Evolutionary conservation across 805 yeast species (phyloP).

Genomic region (Starmerella vaccinii): DNA sequence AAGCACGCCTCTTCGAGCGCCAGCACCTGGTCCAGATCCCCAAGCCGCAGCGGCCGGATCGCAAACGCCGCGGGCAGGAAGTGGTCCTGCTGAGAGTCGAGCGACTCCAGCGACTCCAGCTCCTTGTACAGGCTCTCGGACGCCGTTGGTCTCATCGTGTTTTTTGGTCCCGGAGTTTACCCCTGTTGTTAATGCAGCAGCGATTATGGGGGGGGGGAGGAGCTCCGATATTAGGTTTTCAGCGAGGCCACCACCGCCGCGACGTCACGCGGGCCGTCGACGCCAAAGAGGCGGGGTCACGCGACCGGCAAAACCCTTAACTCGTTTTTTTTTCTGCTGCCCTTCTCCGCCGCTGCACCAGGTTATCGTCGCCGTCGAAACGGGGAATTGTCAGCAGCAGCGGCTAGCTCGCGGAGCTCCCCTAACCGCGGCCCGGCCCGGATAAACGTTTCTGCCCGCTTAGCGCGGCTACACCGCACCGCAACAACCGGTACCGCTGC

Average conservation of each 20-base stretch:
- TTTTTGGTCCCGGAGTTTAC: background rate
- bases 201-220: too few relatives aligned
- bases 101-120: conserved; percentile 1
- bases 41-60: conserved; percentile 67
- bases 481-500: too few relatives aligned
- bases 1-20: conserved; percentile 61
- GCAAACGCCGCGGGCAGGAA: conserved; percentile 47
- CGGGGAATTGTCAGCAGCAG: background rate
- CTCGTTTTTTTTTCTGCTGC: background rate
- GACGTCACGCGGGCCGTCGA: conserved; percentile 1
- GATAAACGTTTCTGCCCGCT: too few relatives aligned
- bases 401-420: background rate
- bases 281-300: conserved; percentile 2
- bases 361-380: background rate
- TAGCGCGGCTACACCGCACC: too few relatives aligned
- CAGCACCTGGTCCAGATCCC: conserved; percentile 54
- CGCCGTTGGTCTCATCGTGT: conserved; percentile 26
- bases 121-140: conserved; percentile 25
- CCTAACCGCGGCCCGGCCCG: background rate
- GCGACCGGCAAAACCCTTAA: background rate
- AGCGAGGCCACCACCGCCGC: background rate
- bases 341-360: background rate
- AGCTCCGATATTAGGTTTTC: conserved; percentile 3
- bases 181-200: background rate
- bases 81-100: conserved; percentile 18